Evolutionary conservation across 805 yeast genomes (phyloP).

Genomic region (Kregervanrija fluxuum): DNA sequence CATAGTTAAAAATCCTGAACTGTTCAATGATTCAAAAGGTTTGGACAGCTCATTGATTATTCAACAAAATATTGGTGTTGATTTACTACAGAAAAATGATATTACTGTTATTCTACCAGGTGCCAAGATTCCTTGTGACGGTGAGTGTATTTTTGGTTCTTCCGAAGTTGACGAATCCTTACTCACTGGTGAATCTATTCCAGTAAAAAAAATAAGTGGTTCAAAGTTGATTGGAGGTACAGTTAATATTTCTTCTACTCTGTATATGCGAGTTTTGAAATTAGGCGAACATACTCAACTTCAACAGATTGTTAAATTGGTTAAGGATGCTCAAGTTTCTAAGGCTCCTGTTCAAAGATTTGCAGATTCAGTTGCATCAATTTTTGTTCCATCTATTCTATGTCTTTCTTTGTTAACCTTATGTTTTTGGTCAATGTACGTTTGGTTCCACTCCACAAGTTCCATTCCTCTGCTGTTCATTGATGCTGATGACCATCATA

Average conservation of each 20-base stretch:
- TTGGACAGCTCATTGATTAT: slow-evolving; percentile 20
- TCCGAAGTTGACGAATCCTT: slow-evolving; percentile 86
- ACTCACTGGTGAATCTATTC: slow-evolving; percentile 85
- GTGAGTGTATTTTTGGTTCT: slow-evolving; percentile 65
- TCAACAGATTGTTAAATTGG: slow-evolving; percentile 78
- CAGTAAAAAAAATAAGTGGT: slow-evolving; percentile 57
- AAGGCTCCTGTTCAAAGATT: slow-evolving; percentile 87
- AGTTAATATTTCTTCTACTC: slow-evolving; percentile 68
- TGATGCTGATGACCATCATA: slow-evolving; percentile 13
- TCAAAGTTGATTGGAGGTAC: slow-evolving; percentile 83
- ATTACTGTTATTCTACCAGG: slow-evolving; percentile 79
- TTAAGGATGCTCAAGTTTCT: slow-evolving; percentile 81
- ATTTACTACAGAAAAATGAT: slow-evolving; percentile 71
- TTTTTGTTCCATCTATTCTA: slow-evolving; percentile 75
- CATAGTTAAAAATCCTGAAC: slow-evolving; percentile 41
- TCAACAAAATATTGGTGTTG: slow-evolving; percentile 55
- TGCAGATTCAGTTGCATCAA: slow-evolving; percentile 80
- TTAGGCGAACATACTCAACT: slow-evolving; percentile 84
- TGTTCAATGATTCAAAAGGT: slow-evolving; percentile 3
- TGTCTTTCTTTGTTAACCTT: slow-evolving; percentile 60
- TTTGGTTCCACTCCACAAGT: slow-evolving; percentile 9
- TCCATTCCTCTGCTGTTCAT: slow-evolving; percentile 23
- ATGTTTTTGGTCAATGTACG: slow-evolving; percentile 46
- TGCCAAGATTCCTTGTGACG: slow-evolving; percentile 87
- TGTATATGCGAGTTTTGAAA: slow-evolving; percentile 59